A percentile compares a stretch with the other conserved stretches of the same genome.
phyloP scores from a whole-genome alignment of 768 basidiomycete genomes.

The Austroboletus eburneus region DNA sequence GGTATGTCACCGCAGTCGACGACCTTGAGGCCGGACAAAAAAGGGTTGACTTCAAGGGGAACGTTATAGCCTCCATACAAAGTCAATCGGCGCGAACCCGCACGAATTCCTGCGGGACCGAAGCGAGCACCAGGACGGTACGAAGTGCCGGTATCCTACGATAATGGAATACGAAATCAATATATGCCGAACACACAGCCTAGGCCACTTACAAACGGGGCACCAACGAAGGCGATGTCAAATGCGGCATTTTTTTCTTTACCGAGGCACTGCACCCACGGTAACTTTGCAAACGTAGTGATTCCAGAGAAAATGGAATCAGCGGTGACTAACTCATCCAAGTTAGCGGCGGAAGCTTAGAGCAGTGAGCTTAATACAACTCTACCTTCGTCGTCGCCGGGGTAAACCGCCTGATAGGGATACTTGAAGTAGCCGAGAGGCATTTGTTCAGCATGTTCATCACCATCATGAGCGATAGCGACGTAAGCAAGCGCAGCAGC shows the following conservation, averaged over 20 bases:
- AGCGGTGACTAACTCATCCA: conserved; percentile 50
- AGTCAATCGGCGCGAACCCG: conserved; percentile 71
- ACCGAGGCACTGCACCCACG: conserved; percentile 76
- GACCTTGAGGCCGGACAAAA: conserved; percentile 59
- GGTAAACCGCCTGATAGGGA: conserved; percentile 56
- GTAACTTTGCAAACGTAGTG: conserved; percentile 83
- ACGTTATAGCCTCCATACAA: conserved; percentile 79
- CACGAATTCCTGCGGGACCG: conserved; percentile 79
- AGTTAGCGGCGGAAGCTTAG: not conserved
- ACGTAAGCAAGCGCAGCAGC: conserved; percentile 23
- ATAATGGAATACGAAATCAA: not conserved
- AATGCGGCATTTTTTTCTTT: conserved; percentile 52
- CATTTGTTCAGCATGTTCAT: conserved; percentile 49
- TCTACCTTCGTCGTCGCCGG: conserved; percentile 55
- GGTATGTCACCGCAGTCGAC: conserved; percentile 80
- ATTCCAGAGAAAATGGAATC: conserved; percentile 82
- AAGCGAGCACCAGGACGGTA: conserved; percentile 84
- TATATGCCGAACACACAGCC: not conserved
- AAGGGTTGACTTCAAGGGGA: conserved; percentile 68
- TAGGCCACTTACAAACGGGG: conserved; percentile 57
- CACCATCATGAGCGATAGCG: conserved; percentile 35
- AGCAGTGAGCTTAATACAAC: not conserved
- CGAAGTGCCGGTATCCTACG: conserved; percentile 65
- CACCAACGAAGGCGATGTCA: conserved; percentile 82
- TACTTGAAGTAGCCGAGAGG: conserved; percentile 66